These are phyloP conservation scores for Phytophthora vignae DNA, from an alignment of 352 stramenopile species.

Conservation along the genomic window DNA sequence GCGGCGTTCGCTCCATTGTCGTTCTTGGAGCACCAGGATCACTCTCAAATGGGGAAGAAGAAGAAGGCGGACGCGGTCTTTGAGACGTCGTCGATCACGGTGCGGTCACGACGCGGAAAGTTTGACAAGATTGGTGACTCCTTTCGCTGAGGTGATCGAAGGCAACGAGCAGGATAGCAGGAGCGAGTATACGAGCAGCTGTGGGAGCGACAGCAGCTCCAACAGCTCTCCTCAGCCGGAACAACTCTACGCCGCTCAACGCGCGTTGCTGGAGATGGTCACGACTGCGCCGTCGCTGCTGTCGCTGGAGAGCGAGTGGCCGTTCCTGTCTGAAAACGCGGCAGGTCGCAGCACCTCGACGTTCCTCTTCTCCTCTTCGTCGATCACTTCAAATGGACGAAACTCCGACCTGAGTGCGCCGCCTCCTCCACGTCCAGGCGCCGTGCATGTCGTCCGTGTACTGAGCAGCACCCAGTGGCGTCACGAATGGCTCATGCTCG, in stretches of 20 bases:
- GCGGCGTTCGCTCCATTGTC: constrained; percentile 49
- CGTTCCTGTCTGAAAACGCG: neutral
- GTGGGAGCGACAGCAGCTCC: neutral
- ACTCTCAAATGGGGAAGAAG: constrained; percentile 11
- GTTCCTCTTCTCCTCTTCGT: constrained; percentile 9
- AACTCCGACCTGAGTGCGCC: neutral
- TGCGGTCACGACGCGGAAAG: constrained; percentile 39
- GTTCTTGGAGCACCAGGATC: constrained; percentile 48
- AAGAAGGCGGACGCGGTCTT: constrained; percentile 29
- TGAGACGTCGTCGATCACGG: constrained; percentile 35
- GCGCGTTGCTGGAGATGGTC: constrained; percentile 14
- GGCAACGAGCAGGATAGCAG: neutral
- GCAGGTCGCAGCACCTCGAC: neutral
- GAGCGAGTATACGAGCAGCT: constrained; percentile 1
- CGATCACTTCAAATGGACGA: neutral
- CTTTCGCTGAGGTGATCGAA: constrained; percentile 5
- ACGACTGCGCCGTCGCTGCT: neutral
- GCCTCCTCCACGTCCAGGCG: neutral
- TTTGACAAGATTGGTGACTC: constrained; percentile 38
- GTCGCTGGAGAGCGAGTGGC: constrained; percentile 12
- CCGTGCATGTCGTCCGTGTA: constrained; percentile 53
- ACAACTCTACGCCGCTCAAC: constrained; percentile 10
- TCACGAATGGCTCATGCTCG: constrained; percentile 64
- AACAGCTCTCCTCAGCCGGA: neutral
- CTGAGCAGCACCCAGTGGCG: constrained; percentile 48